phyloP scores from a whole-genome alignment of 768 basidiomycete species.

The Rhizopogon rudus region DNA sequence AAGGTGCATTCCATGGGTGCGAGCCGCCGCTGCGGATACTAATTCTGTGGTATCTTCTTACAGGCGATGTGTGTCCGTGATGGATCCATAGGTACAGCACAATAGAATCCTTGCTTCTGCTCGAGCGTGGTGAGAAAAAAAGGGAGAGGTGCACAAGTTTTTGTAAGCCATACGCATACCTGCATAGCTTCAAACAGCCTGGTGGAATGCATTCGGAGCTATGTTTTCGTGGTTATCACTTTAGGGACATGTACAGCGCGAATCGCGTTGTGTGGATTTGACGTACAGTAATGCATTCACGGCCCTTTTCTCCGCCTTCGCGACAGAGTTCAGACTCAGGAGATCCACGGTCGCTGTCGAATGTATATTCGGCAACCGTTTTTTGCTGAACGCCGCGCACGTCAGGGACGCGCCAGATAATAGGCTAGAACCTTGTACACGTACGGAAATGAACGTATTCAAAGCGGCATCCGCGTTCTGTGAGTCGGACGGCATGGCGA shows the following conservation, averaged over 20 bases:
- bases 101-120: constrained; percentile 65
- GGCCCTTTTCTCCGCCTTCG: constrained; percentile 31
- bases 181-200: constrained; percentile 70
- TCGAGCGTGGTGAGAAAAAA: constrained; percentile 3
- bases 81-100: constrained; percentile 63
- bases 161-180: constrained; percentile 28
- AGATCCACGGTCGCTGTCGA: constrained; percentile 57
- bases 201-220: constrained; percentile 63
- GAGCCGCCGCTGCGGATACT: neutral
- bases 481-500: constrained; percentile 12
- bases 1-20: neutral
- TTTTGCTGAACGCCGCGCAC: constrained; percentile 2
- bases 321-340: constrained; percentile 57
- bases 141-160: neutral
- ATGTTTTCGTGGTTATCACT: constrained; percentile 10
- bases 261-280: neutral
- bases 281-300: constrained; percentile 56
- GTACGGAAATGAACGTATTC: constrained; percentile 39
- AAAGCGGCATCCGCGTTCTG: constrained; percentile 28
- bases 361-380: constrained; percentile 50
- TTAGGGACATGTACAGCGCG: constrained; percentile 6
- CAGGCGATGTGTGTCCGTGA: constrained; percentile 64
- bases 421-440: constrained; percentile 4
- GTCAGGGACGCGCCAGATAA: neutral
- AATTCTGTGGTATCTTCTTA: constrained; percentile 49